Conservation (phyloP, 805 yeast species). For the Pichia scutulata region DNA sequence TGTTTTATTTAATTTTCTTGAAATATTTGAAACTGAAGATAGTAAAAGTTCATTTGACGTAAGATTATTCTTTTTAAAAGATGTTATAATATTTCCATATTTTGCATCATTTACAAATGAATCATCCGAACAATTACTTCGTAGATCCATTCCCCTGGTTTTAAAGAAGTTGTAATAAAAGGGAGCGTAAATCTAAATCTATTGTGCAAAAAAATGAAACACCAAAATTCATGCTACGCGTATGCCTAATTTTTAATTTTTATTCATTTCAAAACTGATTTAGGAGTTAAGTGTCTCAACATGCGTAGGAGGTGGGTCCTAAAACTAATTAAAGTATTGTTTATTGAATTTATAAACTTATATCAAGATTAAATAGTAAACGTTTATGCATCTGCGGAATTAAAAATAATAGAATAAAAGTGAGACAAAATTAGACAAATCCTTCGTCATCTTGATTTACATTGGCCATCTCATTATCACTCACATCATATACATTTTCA, state of each 20-base stretch:
- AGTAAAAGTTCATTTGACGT: slow-evolving; percentile 36
- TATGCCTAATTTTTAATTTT: too few species aligned
- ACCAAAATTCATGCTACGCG: not conserved
- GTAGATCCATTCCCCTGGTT: slow-evolving; percentile 9
- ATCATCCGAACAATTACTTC: not conserved
- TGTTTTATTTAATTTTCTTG: slow-evolving; percentile 29
- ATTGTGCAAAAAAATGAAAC: too few species aligned
- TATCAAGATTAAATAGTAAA: not conserved
- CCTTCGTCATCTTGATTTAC: slow-evolving; percentile 20
- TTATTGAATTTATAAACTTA: not conserved
- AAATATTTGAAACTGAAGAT: slow-evolving; percentile 28
- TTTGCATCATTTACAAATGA: slow-evolving; percentile 23
- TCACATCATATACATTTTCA: slow-evolving; percentile 33
- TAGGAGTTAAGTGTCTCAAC: too few species aligned
- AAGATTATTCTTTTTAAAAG: slow-evolving; percentile 25
- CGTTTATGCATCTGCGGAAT: not conserved
- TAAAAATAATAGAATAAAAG: not conserved
- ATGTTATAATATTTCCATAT: slow-evolving; percentile 20
- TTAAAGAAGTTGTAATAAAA: not conserved
- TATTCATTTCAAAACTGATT: too few species aligned
- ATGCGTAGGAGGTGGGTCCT: too few species aligned
- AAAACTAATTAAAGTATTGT: not conserved
- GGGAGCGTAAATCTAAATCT: not conserved
- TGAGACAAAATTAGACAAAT: slow-evolving; percentile 5
- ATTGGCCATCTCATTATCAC: slow-evolving; percentile 25